A percentile compares a stretch with the other conserved stretches of the same genome.
Evolutionary conservation across 192 early-diverging fungal species (phyloP).

Genomic region (Entomortierella parvispora): DNA sequence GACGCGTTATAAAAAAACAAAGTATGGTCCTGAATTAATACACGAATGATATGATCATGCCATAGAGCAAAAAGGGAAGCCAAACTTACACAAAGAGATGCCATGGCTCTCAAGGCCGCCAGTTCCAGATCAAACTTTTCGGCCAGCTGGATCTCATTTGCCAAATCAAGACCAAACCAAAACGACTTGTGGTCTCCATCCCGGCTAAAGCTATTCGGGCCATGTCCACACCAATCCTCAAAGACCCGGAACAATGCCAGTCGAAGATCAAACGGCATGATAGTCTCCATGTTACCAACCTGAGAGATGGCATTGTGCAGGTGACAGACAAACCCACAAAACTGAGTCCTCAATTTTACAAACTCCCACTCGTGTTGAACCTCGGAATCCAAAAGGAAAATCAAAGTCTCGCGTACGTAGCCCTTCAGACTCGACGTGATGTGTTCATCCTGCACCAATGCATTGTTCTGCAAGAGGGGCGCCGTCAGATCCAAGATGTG

Average conservation of each 20-base stretch:
- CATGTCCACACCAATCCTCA: conserved; percentile 94
- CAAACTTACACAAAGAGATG: conserved; percentile 75
- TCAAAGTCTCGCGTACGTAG: conserved; percentile 81
- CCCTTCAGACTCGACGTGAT: conserved; percentile 71
- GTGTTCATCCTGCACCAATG: conserved; percentile 67
- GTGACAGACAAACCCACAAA: conserved; percentile 89
- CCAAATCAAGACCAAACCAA: conserved; percentile 76
- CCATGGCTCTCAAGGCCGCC: conserved; percentile 89
- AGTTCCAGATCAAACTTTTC: conserved; percentile 82
- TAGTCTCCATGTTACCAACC: conserved; percentile 44
- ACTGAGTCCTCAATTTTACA: conserved; percentile 87
- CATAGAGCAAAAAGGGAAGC: no score
- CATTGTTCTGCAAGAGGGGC: conserved; percentile 67
- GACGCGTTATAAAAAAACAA: background rate
- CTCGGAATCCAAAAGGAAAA: conserved; percentile 80
- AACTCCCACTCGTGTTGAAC: conserved; percentile 89
- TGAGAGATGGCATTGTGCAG: conserved; percentile 79
- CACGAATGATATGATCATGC: no score
- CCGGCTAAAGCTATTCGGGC: conserved; percentile 62
- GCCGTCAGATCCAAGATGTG: conserved; percentile 78
- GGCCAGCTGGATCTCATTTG: conserved; percentile 74
- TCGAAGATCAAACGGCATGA: conserved; percentile 85
- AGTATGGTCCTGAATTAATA: background rate
- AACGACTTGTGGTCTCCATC: conserved; percentile 68
- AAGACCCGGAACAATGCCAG: conserved; percentile 82